Percentiles rank a stretch among this genome's conserved stretches.
Conservation (phyloP, 164 flowering plant species). For the Kalanchoe fedtschenkoi region DNA sequence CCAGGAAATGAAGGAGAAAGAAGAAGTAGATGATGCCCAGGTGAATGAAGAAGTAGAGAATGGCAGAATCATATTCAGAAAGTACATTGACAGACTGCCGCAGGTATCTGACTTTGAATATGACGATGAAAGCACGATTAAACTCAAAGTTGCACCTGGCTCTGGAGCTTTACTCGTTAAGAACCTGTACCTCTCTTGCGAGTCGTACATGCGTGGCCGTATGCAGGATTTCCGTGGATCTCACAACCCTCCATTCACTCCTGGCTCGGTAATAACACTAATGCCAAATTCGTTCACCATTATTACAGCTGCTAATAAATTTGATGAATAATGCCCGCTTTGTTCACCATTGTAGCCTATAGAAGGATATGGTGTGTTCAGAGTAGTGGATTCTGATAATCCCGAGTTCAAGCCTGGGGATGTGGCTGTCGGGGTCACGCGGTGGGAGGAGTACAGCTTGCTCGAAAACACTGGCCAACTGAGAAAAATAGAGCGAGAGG, state of each 20-base stretch:
- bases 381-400: constrained; percentile 54
- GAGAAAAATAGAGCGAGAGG: constrained; percentile 39
- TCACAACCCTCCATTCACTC: constrained; percentile 40
- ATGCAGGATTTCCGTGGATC: constrained; percentile 32
- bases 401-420: constrained; percentile 61
- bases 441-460: constrained; percentile 82
- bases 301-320: background rate
- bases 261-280: constrained; percentile 29
- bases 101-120: constrained; percentile 27
- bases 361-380: constrained; percentile 65
- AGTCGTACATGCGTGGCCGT: constrained; percentile 50
- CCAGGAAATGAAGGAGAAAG: no score
- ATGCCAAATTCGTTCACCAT: no score
- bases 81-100: constrained; percentile 21
- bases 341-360: constrained; percentile 34
- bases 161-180: constrained; percentile 35
- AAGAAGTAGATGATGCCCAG: no score
- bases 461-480: constrained; percentile 27
- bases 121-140: constrained; percentile 8
- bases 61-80: constrained; percentile 28
- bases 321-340: constrained; percentile 1
- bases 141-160: constrained; percentile 26
- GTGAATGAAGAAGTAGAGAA: constrained; percentile 19
- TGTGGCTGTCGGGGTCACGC: constrained; percentile 43
- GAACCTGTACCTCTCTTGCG: constrained; percentile 56